Percentiles rank a stretch among this genome's conserved stretches.
These are phyloP conservation scores for Chenopodium suecicum DNA, from an alignment of 148 eudicot species.

Conservation along the genomic window DNA sequence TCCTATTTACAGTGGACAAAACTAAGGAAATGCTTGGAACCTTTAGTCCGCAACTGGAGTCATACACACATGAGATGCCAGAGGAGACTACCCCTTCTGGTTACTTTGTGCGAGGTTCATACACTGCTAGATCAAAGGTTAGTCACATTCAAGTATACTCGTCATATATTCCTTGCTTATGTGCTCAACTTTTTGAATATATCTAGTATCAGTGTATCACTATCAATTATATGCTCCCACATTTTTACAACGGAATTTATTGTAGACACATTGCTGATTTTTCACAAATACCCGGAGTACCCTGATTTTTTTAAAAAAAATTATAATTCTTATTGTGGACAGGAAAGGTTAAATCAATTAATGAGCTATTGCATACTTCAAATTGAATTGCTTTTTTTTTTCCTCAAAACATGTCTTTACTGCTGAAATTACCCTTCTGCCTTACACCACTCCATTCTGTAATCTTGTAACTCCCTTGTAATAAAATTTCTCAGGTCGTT, in stretches of 20 bases:
- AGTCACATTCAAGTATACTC: not conserved
- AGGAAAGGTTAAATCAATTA: not conserved
- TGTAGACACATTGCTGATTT: not conserved
- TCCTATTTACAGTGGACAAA: constrained; percentile 46
- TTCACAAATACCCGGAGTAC: not conserved
- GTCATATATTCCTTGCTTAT: not conserved
- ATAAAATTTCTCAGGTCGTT: not conserved
- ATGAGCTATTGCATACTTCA: not conserved
- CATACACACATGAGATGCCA: constrained; percentile 61
- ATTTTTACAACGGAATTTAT: not conserved
- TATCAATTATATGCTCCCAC: not conserved
- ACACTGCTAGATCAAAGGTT: constrained; percentile 63
- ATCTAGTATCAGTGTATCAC: not conserved
- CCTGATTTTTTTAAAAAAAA: not conserved
- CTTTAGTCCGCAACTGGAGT: constrained; percentile 64
- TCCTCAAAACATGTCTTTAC: not conserved
- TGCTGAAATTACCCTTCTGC: not conserved
- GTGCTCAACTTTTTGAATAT: not conserved
- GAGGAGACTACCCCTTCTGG: constrained; percentile 71
- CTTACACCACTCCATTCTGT: not conserved
- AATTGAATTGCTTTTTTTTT: not conserved
- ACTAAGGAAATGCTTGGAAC: constrained; percentile 71
- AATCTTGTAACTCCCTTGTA: not conserved
- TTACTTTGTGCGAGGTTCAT: constrained; percentile 62
- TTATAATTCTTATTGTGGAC: not conserved